phyloP scores from a whole-genome alignment of 139 green algal species.

The Raphidocelis subcapitata region DNA sequence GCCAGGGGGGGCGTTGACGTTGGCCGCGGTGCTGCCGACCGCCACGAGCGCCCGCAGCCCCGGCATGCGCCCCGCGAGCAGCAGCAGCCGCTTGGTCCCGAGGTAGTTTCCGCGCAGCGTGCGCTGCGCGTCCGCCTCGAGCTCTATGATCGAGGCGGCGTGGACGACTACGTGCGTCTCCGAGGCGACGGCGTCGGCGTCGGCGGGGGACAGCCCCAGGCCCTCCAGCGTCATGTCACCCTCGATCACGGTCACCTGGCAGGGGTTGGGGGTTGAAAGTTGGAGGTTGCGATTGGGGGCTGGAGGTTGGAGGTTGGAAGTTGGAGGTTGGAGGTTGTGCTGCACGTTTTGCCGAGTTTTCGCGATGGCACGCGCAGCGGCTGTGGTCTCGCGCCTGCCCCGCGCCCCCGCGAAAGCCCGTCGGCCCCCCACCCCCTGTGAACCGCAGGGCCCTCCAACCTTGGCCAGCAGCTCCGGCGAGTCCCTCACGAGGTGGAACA shows the following conservation, averaged over 20 bases:
- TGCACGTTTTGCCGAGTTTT: too few species aligned
- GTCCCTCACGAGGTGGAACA: constrained; percentile 34
- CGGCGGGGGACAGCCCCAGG: constrained; percentile 12
- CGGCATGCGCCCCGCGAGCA: constrained; percentile 19
- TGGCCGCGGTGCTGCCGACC: constrained; percentile 16
- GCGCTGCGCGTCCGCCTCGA: constrained; percentile 51
- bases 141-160: constrained; percentile 48
- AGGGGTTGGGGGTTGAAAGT: too few species aligned
- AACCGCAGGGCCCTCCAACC: background rate
- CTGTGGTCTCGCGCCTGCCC: too few species aligned
- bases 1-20: constrained; percentile 13
- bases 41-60: constrained; percentile 13
- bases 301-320: too few species aligned
- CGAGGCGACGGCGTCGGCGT: constrained; percentile 8
- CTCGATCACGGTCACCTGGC: constrained; percentile 33
- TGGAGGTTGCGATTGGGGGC: too few species aligned
- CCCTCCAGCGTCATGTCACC: constrained; percentile 29
- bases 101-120: constrained; percentile 44
- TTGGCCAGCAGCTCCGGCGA: constrained; percentile 19
- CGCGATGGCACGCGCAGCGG: too few species aligned
- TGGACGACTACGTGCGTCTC: constrained; percentile 40
- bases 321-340: too few species aligned
- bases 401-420: too few species aligned
- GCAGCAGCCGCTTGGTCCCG: constrained; percentile 30
- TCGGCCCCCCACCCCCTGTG: too few species aligned